Conservation (phyloP, 441 rosid species). For the Erysimum pusillum region DNA sequence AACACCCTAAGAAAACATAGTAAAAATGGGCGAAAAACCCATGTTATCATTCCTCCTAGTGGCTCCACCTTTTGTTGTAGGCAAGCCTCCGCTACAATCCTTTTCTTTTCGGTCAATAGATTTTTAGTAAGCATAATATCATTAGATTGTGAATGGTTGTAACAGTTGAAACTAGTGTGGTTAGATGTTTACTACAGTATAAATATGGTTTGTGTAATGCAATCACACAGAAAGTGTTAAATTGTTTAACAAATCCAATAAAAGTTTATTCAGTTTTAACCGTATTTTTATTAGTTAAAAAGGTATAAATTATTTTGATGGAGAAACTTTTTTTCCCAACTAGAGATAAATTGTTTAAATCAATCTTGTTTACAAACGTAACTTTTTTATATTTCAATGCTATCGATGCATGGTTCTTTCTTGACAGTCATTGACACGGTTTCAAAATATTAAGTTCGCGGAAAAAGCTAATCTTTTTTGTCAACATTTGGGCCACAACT, state of each 20-base stretch:
- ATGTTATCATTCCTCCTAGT: slow-evolving; percentile 43
- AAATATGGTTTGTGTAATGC: slow-evolving; percentile 14
- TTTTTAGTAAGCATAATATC: not conserved
- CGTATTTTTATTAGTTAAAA: not conserved
- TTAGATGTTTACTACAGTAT: not conserved
- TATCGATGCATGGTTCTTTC: too few species aligned
- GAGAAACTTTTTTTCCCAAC: too few species aligned
- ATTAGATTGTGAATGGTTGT: slow-evolving; percentile 29
- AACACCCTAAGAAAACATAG: too few species aligned
- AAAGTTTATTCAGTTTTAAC: not conserved
- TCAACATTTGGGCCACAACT: too few species aligned
- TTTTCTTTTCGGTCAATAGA: slow-evolving; percentile 9
- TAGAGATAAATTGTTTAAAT: not conserved
- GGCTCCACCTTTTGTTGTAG: slow-evolving; percentile 32
- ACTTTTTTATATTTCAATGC: not conserved
- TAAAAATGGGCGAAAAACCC: too few species aligned
- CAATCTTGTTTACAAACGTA: not conserved
- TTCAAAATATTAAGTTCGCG: too few species aligned
- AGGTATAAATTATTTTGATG: not conserved
- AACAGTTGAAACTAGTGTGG: slow-evolving; percentile 32
- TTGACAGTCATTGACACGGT: too few species aligned
- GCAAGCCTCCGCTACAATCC: slow-evolving; percentile 28
- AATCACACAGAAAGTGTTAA: not conserved
- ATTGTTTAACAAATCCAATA: not conserved
- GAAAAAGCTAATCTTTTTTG: too few species aligned